These are phyloP conservation scores for Tuctoria greenei DNA, from an alignment of 176 grass and related monocot genomes.

Conservation along the genomic window DNA sequence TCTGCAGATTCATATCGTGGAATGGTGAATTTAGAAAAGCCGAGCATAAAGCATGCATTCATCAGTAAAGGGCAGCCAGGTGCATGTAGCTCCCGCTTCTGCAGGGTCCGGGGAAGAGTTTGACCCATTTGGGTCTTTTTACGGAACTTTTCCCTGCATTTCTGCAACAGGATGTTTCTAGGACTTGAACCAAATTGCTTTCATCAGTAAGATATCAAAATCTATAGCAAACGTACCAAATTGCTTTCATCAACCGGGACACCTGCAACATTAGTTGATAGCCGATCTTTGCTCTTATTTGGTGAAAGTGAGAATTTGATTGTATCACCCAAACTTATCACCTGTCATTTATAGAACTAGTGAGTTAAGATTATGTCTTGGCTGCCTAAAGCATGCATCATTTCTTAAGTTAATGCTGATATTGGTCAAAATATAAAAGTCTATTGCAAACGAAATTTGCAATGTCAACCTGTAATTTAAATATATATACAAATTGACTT, in stretches of 20 bases:
- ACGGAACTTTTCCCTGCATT: too few relatives aligned
- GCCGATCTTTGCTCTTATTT: conserved; percentile 78
- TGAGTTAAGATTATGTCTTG: not conserved
- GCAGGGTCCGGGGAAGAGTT: too few relatives aligned
- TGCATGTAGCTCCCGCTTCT: too few relatives aligned
- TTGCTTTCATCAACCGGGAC: conserved; percentile 93
- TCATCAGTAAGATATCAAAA: not conserved
- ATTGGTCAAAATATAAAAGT: not conserved
- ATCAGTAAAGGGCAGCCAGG: too few relatives aligned
- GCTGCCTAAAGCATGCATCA: conserved; percentile 3
- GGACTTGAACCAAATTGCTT: too few relatives aligned
- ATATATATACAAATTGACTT: not conserved
- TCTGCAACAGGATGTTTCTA: too few relatives aligned
- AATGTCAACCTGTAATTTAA: not conserved
- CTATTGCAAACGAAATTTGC: not conserved
- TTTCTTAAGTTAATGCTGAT: not conserved
- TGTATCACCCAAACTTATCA: conserved; percentile 95
- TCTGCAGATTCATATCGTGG: conserved; percentile 52
- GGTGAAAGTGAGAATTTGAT: conserved; percentile 98
- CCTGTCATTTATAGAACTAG: conserved; percentile 41
- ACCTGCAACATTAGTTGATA: conserved; percentile 87
- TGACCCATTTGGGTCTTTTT: too few relatives aligned
- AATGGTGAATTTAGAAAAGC: conserved; percentile 12
- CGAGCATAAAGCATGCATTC: conserved; percentile 19
- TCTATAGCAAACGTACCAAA: conserved; percentile 52